Base-by-base conservation (phyloP, 2,329 filamentous ascomycete species). In the Fusarium nanum region DNA sequence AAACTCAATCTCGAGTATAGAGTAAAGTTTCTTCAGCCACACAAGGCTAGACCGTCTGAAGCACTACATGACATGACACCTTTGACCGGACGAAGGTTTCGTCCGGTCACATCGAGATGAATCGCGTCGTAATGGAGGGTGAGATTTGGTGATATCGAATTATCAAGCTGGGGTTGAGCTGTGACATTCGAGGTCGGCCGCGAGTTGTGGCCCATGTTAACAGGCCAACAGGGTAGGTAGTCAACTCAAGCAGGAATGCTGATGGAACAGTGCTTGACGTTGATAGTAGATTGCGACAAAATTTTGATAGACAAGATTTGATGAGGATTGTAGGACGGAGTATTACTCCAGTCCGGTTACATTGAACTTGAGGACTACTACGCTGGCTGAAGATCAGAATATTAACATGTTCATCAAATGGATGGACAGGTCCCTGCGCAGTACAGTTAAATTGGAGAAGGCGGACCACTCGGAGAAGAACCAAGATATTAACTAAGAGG, bases 1-100 rank as follows among this genome's bases (percentile, higher is more conserved):
- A 54, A 73, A 71, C 61, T 73, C 63, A 70, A 70, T 60, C 50
- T 63, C 44, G 47, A 67, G 42, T 40, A 59, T 57, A 59, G 49
- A 55, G 42, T 48, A 61, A 57, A 34, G 23, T n/a, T 52, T 67
- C 34, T 42, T 42, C 56, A 56, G 52, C 58, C 57, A 70, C 57
- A 41, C 49, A 48, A 45, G 69, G 56, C 60, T 70, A 55, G 64
- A 60, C 50, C 52, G 48, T 73, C 58, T 50, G 58, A 56, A 46
- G 54, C 42, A 54, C 46, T 57, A 50, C 49, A 50, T 59, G 40
- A 25, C 42, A 60, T 50, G 48, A 40, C 34, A 57, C 30, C 47
- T 48, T 65, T 53, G 62, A 42, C 32, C 28, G 40, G 48, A 68
- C 44, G 60, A 55, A 61, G 45, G 46, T 53, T 66, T 49, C 25